A percentile compares a stretch with the other conserved stretches of the same genome.
Evolutionary conservation across 2,329 filamentous ascomycete species (phyloP).

Genomic region (Fusarium sp.): DNA sequence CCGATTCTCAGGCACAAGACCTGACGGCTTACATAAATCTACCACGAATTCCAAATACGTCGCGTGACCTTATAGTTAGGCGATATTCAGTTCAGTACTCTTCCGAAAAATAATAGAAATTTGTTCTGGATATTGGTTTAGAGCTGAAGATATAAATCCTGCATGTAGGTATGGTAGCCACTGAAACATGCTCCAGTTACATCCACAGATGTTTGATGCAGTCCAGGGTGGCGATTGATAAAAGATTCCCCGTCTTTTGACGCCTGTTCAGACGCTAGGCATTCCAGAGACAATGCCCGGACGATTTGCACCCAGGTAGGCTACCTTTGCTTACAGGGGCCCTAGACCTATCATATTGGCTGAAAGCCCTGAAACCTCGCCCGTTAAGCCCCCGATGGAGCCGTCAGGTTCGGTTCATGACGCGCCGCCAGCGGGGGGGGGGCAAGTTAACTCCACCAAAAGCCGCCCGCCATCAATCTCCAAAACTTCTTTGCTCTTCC

Average conservation of each 20-base stretch:
- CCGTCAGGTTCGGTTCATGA: conserved; percentile 33
- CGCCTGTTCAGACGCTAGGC: conserved; percentile 36
- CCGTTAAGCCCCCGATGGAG: conserved; percentile 18
- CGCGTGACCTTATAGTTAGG: background rate
- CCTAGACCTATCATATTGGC: conserved; percentile 26
- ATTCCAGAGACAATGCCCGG: conserved; percentile 24
- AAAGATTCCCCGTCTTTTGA: conserved; percentile 31
- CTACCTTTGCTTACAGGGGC: conserved; percentile 24
- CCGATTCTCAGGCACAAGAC: conserved; percentile 21
- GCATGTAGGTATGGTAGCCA: background rate
- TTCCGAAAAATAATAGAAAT: background rate
- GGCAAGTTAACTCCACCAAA: conserved; percentile 43
- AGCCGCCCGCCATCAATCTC: conserved; percentile 30
- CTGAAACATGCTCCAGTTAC: background rate
- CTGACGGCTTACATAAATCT: background rate
- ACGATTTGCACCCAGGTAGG: conserved; percentile 34
- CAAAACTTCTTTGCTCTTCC: conserved; percentile 44
- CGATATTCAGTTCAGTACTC: background rate
- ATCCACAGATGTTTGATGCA: background rate
- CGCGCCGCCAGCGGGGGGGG: conserved; percentile 42
- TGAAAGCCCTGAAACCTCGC: conserved; percentile 32
- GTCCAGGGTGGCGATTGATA: conserved; percentile 41
- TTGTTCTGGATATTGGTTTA: background rate
- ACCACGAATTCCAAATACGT: background rate
- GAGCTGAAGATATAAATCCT: background rate